Conservation (phyloP, 1,284 basidiomycete species). For the Inonotus hispidus region DNA sequence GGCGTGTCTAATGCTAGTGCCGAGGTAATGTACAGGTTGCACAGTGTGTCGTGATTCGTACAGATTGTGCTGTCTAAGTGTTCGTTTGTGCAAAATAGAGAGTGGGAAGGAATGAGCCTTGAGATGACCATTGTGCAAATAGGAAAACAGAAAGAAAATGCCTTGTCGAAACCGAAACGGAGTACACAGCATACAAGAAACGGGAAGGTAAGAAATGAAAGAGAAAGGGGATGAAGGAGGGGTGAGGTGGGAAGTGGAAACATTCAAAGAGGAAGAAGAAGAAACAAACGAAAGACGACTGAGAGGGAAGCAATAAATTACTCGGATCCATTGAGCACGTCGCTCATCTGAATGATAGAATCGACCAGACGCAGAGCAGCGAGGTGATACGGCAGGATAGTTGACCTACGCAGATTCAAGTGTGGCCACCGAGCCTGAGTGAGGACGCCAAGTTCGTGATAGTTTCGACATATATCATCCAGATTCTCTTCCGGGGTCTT, state of each 20-base stretch:
- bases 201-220: not conserved
- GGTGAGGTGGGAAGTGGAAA: not conserved
- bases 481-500: slow-evolving; percentile 37
- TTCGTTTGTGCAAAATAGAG: not conserved
- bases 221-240: not conserved
- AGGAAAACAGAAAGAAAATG: no score
- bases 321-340: slow-evolving; percentile 64
- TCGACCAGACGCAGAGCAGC: slow-evolving; percentile 60
- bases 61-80: not conserved
- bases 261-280: not conserved
- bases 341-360: slow-evolving; percentile 29
- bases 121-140: no score
- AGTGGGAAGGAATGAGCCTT: no score
- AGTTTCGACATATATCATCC: slow-evolving; percentile 60
- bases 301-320: slow-evolving; percentile 21
- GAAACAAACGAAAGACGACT: not conserved
- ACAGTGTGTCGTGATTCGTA: not conserved
- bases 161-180: no score
- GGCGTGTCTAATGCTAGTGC: not conserved
- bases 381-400: slow-evolving; percentile 60
- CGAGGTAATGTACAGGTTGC: not conserved
- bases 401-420: slow-evolving; percentile 29
- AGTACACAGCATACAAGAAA: not conserved
- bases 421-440: slow-evolving; percentile 42
- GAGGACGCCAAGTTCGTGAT: slow-evolving; percentile 59